Evolutionary conservation across 1,139 yeast genomes (phyloP).

Genomic region (Hyphopichia burtonii): DNA sequence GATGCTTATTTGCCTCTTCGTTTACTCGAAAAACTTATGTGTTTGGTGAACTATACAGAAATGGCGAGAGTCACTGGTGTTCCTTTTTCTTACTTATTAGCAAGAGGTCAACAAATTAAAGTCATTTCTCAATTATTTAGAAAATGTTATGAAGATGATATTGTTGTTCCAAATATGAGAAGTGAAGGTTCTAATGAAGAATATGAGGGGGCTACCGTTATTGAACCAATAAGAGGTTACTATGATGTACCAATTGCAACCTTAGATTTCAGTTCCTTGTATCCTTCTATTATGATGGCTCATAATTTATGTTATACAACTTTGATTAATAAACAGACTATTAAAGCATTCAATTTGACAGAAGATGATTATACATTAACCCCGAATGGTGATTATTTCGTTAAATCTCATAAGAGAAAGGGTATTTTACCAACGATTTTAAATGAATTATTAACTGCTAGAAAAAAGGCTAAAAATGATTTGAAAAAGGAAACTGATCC

Average conservation of each 20-base stretch:
- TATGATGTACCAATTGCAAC: conserved; percentile 98
- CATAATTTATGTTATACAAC: conserved; percentile 97
- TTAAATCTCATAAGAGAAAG: conserved; percentile 64
- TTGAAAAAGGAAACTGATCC: conserved; percentile 93
- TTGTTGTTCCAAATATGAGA: conserved; percentile 87
- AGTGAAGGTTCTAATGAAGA: conserved; percentile 84
- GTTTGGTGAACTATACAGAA: conserved; percentile 93
- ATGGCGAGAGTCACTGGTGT: conserved; percentile 99
- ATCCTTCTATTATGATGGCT: conserved; percentile 99
- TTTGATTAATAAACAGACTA: conserved; percentile 65
- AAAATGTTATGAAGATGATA: conserved; percentile 80
- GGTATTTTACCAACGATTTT: conserved; percentile 92
- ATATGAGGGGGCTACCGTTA: conserved; percentile 98
- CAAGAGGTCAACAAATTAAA: conserved; percentile 97
- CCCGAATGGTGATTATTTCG: conserved; percentile 92
- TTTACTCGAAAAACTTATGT: conserved; percentile 88
- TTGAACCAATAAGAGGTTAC: conserved; percentile 93
- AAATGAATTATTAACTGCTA: conserved; percentile 82
- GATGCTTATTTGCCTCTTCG: conserved; percentile 93
- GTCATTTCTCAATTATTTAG: conserved; percentile 93
- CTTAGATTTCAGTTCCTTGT: conserved; percentile 93
- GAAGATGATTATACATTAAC: conserved; percentile 81
- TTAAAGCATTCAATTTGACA: conserved; percentile 59
- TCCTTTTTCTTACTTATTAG: conserved; percentile 83
- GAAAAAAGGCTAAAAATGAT: conserved; percentile 90